Conservation (phyloP, 1,284 basidiomycete species). For the Afroboletus lepidellus region DNA sequence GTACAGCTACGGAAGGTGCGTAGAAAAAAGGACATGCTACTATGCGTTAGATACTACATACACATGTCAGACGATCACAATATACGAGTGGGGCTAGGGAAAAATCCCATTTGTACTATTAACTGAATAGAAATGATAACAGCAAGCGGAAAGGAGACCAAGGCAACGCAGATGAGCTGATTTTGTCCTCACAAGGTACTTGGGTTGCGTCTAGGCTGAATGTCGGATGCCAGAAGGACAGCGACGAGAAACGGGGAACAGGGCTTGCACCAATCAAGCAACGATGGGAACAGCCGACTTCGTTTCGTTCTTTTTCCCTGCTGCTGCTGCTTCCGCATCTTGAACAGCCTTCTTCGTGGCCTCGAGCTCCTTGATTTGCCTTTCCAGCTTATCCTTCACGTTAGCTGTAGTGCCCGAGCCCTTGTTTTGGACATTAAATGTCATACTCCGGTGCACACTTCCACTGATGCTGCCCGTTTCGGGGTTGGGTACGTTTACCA, state of each 20-base stretch:
- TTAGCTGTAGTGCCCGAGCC: conserved; percentile 30
- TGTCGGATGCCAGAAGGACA: background rate
- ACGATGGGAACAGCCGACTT: conserved; percentile 53
- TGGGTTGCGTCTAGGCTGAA: conserved; percentile 14
- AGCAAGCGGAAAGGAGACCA: conserved; percentile 15
- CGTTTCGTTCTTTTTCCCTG: conserved; percentile 57
- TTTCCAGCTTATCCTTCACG: conserved; percentile 53
- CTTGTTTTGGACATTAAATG: conserved; percentile 51
- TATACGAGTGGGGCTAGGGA: conserved; percentile 6
- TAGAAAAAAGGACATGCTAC: conserved; percentile 9
- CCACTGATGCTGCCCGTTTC: conserved; percentile 60
- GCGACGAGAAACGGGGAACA: background rate
- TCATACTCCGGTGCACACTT: conserved; percentile 66
- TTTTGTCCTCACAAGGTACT: conserved; percentile 18
- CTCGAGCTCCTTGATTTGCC: conserved; percentile 57
- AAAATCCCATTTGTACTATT: conserved; percentile 13
- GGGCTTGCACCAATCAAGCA: conserved; percentile 14
- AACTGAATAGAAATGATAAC: conserved; percentile 20
- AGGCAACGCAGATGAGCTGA: conserved; percentile 14
- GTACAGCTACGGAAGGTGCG: conserved; percentile 17
- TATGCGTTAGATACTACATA: conserved; percentile 27
- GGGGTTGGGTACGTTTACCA: conserved; percentile 58
- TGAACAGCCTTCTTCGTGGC: conserved; percentile 59
- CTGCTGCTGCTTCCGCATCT: conserved; percentile 53
- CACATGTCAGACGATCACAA: conserved; percentile 18